A percentile compares a stretch with the other conserved stretches of the same genome.
phyloP scores from a whole-genome alignment of 257 asterid genomes.

The Knoxia roxburghii region DNA sequence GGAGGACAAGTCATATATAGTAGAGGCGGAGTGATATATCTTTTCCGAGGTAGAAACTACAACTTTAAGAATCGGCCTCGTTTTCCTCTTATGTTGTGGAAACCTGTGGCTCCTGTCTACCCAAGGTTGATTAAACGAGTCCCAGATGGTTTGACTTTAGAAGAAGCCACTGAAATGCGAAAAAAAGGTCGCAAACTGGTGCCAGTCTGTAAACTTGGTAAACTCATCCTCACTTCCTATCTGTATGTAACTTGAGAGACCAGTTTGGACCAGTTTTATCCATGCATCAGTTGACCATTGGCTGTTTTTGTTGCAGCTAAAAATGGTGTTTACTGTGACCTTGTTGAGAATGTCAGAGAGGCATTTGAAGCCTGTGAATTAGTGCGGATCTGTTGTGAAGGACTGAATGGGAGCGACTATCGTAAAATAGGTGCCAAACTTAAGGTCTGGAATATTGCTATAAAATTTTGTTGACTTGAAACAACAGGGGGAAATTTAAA shows the following conservation, averaged over 20 bases:
- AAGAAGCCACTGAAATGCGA: constrained; percentile 77
- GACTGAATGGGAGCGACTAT: constrained; percentile 78
- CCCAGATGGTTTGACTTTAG: constrained; percentile 80
- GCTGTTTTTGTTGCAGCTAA: constrained; percentile 53
- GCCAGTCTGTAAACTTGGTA: constrained; percentile 90
- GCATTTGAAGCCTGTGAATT: constrained; percentile 95
- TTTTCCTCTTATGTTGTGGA: constrained; percentile 92
- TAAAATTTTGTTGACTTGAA: background rate
- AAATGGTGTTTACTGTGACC: constrained; percentile 76
- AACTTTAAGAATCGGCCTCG: constrained; percentile 64
- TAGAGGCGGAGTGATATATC: constrained; percentile 73
- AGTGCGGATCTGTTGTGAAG: constrained; percentile 81
- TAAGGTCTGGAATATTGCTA: constrained; percentile 39
- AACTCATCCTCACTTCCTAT: constrained; percentile 16
- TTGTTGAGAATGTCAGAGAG: constrained; percentile 66
- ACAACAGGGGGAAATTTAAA: background rate
- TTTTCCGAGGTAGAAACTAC: constrained; percentile 91
- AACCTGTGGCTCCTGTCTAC: constrained; percentile 80
- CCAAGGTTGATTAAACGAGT: constrained; percentile 66
- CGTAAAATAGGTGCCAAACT: constrained; percentile 89
- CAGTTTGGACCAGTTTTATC: constrained; percentile 12
- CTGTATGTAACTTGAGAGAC: constrained; percentile 11
- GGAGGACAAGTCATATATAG: constrained; percentile 76
- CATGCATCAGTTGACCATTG: constrained; percentile 16
- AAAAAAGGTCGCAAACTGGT: constrained; percentile 59